Evolutionary conservation across 2,329 filamentous ascomycete species (phyloP).

Genomic region (Botrytis tulipae): DNA sequence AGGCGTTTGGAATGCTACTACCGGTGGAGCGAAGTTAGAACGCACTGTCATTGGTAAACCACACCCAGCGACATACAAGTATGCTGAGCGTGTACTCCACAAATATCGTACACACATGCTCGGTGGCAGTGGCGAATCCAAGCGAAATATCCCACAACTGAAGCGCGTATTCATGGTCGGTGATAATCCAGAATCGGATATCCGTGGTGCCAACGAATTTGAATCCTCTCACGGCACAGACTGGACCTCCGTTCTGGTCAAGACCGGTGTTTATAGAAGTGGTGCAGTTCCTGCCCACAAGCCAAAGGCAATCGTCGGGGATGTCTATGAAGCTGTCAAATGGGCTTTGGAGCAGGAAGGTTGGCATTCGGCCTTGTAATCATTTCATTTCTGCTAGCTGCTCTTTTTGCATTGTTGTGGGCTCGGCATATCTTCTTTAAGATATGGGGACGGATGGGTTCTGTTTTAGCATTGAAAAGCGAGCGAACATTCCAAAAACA

Average conservation of each 20-base stretch:
- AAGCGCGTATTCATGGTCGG: conserved; percentile 90
- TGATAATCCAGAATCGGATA: conserved; percentile 86
- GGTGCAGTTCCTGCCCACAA: conserved; percentile 54
- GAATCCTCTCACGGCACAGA: conserved; percentile 62
- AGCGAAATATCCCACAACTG: conserved; percentile 47
- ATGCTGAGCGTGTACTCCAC: conserved; percentile 72
- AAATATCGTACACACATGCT: conserved; percentile 48
- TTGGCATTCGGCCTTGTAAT: neutral
- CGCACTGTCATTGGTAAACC: conserved; percentile 82
- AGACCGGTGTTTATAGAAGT: conserved; percentile 72
- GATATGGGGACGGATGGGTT: neutral
- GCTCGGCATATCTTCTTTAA: neutral
- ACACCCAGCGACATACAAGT: conserved; percentile 71
- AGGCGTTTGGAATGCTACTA: conserved; percentile 75
- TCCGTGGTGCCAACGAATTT: conserved; percentile 80
- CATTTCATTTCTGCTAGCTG: neutral
- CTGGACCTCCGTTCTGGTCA: conserved; percentile 76
- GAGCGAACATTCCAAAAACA: neutral
- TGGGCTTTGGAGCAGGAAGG: conserved; percentile 65
- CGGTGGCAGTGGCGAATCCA: conserved; percentile 23
- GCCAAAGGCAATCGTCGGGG: conserved; percentile 66
- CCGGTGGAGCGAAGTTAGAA: conserved; percentile 57
- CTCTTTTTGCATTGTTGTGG: neutral
- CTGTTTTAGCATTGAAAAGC: neutral
- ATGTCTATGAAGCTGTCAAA: conserved; percentile 73